phyloP scores from a whole-genome alignment of 2,329 filamentous ascomycete species.

The Diplodia sapinea region DNA sequence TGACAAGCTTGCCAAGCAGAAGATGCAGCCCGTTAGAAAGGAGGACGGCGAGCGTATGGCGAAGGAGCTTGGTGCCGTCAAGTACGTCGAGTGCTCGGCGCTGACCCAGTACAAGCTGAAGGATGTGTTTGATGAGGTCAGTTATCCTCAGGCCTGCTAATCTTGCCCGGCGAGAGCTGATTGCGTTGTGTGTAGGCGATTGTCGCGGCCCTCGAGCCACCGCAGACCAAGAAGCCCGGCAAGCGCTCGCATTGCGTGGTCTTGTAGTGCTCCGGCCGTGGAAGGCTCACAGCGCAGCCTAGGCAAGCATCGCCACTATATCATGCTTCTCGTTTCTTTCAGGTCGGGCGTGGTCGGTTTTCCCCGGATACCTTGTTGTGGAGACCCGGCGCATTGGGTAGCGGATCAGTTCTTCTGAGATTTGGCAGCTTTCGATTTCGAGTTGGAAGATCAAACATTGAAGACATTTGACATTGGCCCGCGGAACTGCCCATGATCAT shows the following conservation, averaged over 20 bases:
- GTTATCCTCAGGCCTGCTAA: neutral
- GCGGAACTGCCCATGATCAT: slow-evolving; percentile 29
- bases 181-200: slow-evolving; percentile 69
- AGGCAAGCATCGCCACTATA: slow-evolving; percentile 26
- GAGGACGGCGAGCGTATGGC: slow-evolving; percentile 97
- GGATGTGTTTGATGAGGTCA: slow-evolving; percentile 98
- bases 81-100: slow-evolving; percentile 98
- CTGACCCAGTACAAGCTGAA: slow-evolving; percentile 98
- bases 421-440: slow-evolving; percentile 32
- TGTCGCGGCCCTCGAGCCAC: slow-evolving; percentile 90
- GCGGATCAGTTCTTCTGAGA: slow-evolving; percentile 35
- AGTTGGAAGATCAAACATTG: slow-evolving; percentile 32
- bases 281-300: slow-evolving; percentile 21
- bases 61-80: slow-evolving; percentile 94
- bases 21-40: slow-evolving; percentile 90
- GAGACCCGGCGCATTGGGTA: slow-evolving; percentile 49
- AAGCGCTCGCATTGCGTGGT: slow-evolving; percentile 47
- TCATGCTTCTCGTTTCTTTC: slow-evolving; percentile 34
- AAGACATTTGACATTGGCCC: slow-evolving; percentile 30
- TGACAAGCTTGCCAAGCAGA: slow-evolving; percentile 93
- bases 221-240: slow-evolving; percentile 68
- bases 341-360: slow-evolving; percentile 43
- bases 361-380: slow-evolving; percentile 47
- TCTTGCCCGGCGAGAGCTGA: neutral
- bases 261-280: slow-evolving; percentile 39